These are phyloP conservation scores for Cyclotella distinguenda DNA, from an alignment of 108 stramenopile species.

Conservation along the genomic window DNA sequence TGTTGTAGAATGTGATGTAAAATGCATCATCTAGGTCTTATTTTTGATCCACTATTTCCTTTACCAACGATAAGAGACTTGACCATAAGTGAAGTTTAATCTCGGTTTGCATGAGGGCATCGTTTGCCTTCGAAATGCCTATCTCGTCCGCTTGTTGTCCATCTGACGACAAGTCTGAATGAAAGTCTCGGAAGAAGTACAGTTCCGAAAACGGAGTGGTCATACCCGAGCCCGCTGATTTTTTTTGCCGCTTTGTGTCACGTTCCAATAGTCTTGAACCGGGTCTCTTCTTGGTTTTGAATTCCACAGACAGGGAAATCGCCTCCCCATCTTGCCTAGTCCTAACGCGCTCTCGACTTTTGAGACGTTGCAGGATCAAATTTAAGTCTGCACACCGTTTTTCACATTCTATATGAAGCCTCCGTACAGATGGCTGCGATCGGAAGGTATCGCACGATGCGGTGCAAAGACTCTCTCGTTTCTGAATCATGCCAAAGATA, in stretches of 20 bases:
- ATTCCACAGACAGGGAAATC: neutral
- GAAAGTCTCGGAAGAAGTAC: slow-evolving; percentile 15
- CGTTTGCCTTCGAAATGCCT: neutral
- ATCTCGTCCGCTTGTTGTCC: neutral
- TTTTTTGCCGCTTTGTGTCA: neutral
- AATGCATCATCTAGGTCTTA: no score
- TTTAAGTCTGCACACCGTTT: slow-evolving; percentile 16
- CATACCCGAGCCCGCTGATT: neutral
- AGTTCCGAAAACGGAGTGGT: neutral
- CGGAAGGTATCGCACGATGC: slow-evolving; percentile 25
- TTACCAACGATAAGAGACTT: slow-evolving; percentile 15
- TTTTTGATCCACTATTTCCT: slow-evolving; percentile 15
- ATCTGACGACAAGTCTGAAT: neutral
- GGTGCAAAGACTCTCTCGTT: slow-evolving; percentile 9
- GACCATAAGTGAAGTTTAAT: slow-evolving; percentile 31
- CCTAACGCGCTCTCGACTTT: neutral
- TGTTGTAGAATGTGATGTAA: no score
- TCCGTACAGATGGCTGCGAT: slow-evolving; percentile 22
- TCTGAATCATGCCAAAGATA: slow-evolving; percentile 18
- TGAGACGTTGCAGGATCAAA: neutral
- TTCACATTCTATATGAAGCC: slow-evolving; percentile 15
- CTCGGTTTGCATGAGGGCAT: slow-evolving; percentile 16
- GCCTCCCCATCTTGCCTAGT: neutral
- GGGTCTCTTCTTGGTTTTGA: neutral
- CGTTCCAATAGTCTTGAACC: neutral